Percentiles rank a stretch among this genome's conserved stretches.
phyloP scores from a whole-genome alignment of 129 eudicot genomes.

The Escallonia herrerae region DNA sequence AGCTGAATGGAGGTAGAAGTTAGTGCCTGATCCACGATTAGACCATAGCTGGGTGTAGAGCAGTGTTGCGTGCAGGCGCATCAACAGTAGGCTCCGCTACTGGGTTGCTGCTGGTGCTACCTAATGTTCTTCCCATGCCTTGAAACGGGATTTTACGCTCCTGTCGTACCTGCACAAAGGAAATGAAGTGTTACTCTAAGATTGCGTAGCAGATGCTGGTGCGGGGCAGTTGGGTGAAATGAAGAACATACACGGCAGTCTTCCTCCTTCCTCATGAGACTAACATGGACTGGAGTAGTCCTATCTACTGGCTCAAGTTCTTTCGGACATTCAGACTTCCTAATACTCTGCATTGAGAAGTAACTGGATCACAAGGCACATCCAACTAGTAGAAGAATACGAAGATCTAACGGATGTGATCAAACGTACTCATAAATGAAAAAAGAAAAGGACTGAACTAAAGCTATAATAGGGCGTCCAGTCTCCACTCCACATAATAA shows the following conservation, averaged over 20 bases:
- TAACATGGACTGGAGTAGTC: constrained; percentile 49
- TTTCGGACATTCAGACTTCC: constrained; percentile 66
- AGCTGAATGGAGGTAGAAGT: constrained; percentile 88
- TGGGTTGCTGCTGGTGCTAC: constrained; percentile 23
- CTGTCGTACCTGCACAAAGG: constrained; percentile 34
- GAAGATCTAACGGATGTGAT: not conserved
- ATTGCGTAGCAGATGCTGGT: not conserved
- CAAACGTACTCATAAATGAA: not conserved
- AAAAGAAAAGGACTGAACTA: too few relatives aligned
- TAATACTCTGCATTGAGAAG: constrained; percentile 55
- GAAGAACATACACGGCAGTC: constrained; percentile 52
- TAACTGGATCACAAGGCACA: not conserved
- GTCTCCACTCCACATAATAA: too few relatives aligned
- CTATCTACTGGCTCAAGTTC: constrained; percentile 66
- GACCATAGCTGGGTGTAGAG: constrained; percentile 50
- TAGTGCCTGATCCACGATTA: constrained; percentile 51
- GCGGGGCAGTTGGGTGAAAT: not conserved
- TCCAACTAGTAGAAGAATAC: not conserved
- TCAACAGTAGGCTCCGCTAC: constrained; percentile 24
- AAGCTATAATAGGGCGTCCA: too few relatives aligned
- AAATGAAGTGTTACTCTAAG: not conserved
- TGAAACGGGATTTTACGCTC: constrained; percentile 41
- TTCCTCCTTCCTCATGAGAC: constrained; percentile 51
- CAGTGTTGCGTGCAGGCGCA: constrained; percentile 24
- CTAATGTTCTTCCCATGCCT: constrained; percentile 70